Evolutionary conservation across 768 basidiomycete species (phyloP), one percentile per base, ranked within the genome.

Genomic region (Trametes elegans): DNA sequence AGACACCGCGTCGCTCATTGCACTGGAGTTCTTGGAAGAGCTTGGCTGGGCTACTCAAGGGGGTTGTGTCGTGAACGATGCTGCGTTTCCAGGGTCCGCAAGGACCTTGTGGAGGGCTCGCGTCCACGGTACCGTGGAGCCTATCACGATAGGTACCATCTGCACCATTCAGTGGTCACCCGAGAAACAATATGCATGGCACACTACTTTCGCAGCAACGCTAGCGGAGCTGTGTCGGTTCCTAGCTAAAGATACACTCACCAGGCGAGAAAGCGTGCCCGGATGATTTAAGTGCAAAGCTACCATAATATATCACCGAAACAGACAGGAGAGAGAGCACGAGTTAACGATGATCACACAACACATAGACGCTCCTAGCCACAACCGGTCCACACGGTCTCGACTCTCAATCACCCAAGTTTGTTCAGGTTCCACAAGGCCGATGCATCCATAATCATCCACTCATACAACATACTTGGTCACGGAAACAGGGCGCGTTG

Each of bases 1-100:
- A 45, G 79, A 79, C 1, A 71, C 64, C 10, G 28, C 39, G 27
- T 35, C 38, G 53, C 52, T 55, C 52, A 59, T 59, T 8, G 21
- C 35, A 19, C 24, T 21, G 45, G 19, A 13, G 19, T 32, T 5
- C 11, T 21, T 32, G 18, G 8, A 32, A 7, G 14, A 32, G 9
- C 19, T 13, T 11, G 2, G 19, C n/a, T 8, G 19, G 29, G 19
- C 13, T 18, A n/a, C n/a, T n/a, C n/a, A n/a, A n/a, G n/a, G n/a
- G n/a, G n/a, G n/a, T n/a, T n/a, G n/a, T n/a, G n/a, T n/a, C n/a
- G n/a, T 19, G 18, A 7, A 10, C 5, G 34, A n/a, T 11, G n/a
- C 13, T n/a, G 10, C 34, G 34, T 35, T 35, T 35, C 34, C 34
- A n/a, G n/a, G n/a, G 10, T 35, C 34, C 34, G 34, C 11, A 9